Evolutionary conservation across 495 filamentous ascomycete genomes (phyloP), one percentile per base, ranked within the genome.

Genomic region (Hypoxylon trugodes): DNA sequence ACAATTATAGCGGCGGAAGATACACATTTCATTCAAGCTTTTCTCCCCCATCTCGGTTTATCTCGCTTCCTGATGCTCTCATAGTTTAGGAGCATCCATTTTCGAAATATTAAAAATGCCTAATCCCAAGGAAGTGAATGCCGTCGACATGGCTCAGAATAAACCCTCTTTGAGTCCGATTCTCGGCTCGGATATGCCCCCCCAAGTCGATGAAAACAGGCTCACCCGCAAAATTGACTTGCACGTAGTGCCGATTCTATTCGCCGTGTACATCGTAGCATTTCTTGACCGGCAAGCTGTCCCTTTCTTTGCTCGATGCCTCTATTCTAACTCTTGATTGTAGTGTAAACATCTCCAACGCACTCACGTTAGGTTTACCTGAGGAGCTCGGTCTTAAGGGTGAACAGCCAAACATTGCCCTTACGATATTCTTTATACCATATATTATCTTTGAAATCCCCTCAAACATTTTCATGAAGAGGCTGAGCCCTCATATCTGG

Each of bases 401-500:
- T 51, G 79, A 82, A n/a, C 84, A 89, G 65, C 91, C 87, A 73
- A 93, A 93, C 76, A 87, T 52, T 25, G 54, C 53, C 4, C 61
- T 95, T 1, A 84, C 86, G 18, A 86, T 94, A 60, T 93, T 94
- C 78, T 96, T 95, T 79, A 83, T 93, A 33, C 91, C 89, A 12
- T 96, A 96, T 72, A 78, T 89, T 15, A 70, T 89, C 41, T 88
- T 90, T 54, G 91, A 95, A 77, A 87, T 90, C 0, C 70, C 90
- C 26, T 93, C 90, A 21, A 93, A 94, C 64, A 64, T 96, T 43
- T 68, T 96, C 6, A 82, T 96, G 51, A 96, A 95, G 74, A 79
- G 77, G 32, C 62, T 89, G 6, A 47, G 13, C 4, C 61, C 61
- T 5, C 47, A 37, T 56, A 59, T 79, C 45, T 86, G 82, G 78